phyloP scores from a whole-genome alignment of 768 basidiomycete species.

The Leccinum incarnatum region DNA sequence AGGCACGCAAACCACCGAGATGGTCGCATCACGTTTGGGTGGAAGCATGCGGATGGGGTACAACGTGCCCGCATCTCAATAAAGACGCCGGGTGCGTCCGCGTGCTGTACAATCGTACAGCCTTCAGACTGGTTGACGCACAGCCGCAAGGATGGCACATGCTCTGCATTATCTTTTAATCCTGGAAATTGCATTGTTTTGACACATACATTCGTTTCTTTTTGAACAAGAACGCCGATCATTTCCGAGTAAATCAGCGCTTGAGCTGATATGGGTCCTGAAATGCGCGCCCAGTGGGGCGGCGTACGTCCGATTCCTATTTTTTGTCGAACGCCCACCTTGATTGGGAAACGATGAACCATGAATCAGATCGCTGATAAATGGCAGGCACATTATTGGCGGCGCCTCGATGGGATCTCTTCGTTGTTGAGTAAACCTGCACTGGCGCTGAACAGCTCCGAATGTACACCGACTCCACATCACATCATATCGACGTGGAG shows the following conservation, averaged over 20 bases:
- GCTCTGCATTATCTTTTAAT: not conserved
- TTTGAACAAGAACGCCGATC: slow-evolving; percentile 9
- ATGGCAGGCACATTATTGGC: not conserved
- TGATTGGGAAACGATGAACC: not conserved
- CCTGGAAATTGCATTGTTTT: not conserved
- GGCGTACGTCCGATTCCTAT: slow-evolving; percentile 6
- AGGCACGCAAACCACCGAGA: slow-evolving; percentile 1
- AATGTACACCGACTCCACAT: not conserved
- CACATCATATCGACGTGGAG: not conserved
- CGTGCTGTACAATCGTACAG: not conserved
- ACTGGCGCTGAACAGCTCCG: not conserved
- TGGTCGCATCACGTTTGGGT: slow-evolving; percentile 6
- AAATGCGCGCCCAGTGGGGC: not conserved
- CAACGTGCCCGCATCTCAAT: slow-evolving; percentile 4
- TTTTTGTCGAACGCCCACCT: not conserved
- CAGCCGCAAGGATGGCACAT: not conserved
- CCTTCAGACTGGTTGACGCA: not conserved
- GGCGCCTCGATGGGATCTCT: not conserved
- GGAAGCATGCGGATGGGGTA: slow-evolving; percentile 6
- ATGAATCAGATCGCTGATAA: slow-evolving; percentile 2
- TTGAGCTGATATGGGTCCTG: not conserved
- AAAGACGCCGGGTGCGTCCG: not conserved
- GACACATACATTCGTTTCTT: not conserved
- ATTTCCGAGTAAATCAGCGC: slow-evolving; percentile 4
- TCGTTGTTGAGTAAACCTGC: not conserved